phyloP scores from a whole-genome alignment of 176 grass and related monocot species.

The Cenchrus americanus region DNA sequence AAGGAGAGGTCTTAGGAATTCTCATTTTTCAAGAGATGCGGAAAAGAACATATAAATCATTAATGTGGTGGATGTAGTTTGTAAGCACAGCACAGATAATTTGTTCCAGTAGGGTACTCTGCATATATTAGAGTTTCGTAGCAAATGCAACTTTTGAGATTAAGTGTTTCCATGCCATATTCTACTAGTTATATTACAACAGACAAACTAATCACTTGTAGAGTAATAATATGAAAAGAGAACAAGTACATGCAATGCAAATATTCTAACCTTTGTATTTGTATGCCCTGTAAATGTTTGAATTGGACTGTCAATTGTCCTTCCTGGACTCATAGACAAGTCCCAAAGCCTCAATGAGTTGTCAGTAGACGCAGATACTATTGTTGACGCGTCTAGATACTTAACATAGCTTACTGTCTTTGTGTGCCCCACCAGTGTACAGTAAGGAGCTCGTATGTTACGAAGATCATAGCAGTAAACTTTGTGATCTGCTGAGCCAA shows the following conservation, averaged over 20 bases:
- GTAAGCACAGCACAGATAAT: not conserved
- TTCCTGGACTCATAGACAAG: conserved; percentile 55
- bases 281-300: conserved; percentile 94
- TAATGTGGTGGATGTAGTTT: not conserved
- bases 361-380: conserved; percentile 90
- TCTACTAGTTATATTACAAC: not conserved
- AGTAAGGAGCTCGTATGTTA: conserved; percentile 72
- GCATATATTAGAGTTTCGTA: not conserved
- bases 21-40: too few species aligned
- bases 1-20: not conserved
- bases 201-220: conserved; percentile 25
- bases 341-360: conserved; percentile 94
- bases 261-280: conserved; percentile 83
- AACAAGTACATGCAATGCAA: not conserved
- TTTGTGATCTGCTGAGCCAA: conserved; percentile 96
- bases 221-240: conserved; percentile 5
- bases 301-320: conserved; percentile 63
- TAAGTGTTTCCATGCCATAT: not conserved
- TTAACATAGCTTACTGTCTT: conserved; percentile 99
- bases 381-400: conserved; percentile 73
- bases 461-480: conserved; percentile 98
- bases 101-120: not conserved
- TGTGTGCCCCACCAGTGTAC: conserved; percentile 72
- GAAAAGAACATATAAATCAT: not conserved
- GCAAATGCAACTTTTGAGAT: not conserved